phyloP scores from a whole-genome alignment of 2,329 filamentous ascomycete genomes.

The Emergomyces orientalis region DNA sequence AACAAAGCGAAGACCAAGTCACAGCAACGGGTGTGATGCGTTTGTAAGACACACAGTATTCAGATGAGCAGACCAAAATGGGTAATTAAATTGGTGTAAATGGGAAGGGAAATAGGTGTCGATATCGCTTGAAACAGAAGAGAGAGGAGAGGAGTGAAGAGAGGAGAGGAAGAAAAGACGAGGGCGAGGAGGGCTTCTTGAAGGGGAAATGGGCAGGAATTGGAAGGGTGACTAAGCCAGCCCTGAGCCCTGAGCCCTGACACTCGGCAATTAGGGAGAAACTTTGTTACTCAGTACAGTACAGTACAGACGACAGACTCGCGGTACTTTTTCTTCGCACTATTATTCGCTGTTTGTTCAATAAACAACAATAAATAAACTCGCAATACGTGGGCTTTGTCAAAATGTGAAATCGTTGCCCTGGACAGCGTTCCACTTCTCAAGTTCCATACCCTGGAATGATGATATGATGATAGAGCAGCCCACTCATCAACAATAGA shows the following conservation, averaged over 20 bases:
- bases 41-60: constrained; percentile 7
- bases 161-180: constrained; percentile 10
- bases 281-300: not conserved
- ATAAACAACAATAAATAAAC: not conserved
- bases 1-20: not conserved
- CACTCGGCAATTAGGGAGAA: not conserved
- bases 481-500: too few relatives aligned
- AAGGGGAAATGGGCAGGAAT: not conserved
- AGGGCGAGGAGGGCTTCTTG: constrained; percentile 19
- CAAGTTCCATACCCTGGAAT: too few relatives aligned
- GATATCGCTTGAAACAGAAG: not conserved
- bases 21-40: constrained; percentile 1
- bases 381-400: too few relatives aligned
- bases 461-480: too few relatives aligned
- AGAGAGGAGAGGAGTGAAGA: not conserved
- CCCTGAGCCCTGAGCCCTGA: not conserved
- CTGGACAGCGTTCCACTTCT: too few relatives aligned
- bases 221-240: constrained; percentile 1
- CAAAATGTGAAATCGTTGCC: too few relatives aligned
- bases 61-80: constrained; percentile 5
- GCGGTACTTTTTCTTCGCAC: too few relatives aligned
- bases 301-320: too few relatives aligned
- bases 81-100: constrained; percentile 7
- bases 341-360: too few relatives aligned
- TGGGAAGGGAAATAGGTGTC: constrained; percentile 12